phyloP scores from a whole-genome alignment of 2,329 filamentous ascomycete genomes.

The Curvularia spicifera region DNA sequence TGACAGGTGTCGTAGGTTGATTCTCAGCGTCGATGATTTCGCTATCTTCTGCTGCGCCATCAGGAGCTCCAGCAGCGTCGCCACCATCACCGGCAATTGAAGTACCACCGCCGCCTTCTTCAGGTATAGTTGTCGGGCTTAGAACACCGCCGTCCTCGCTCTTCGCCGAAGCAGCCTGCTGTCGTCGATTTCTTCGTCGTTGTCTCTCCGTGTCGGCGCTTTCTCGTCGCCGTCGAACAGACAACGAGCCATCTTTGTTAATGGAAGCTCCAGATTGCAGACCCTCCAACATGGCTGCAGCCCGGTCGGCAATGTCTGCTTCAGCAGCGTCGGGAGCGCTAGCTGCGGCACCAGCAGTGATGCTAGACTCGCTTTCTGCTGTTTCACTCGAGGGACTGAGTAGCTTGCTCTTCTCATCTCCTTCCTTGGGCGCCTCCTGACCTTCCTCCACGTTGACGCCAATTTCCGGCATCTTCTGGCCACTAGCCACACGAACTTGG shows the following conservation, averaged over 20 bases:
- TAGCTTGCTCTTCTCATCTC: conserved; percentile 52
- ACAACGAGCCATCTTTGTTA: conserved; percentile 56
- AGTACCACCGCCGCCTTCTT: conserved; percentile 30
- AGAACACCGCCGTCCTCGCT: conserved; percentile 44
- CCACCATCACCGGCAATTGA: conserved; percentile 16
- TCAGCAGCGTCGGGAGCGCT: conserved; percentile 46
- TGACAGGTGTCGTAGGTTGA: conserved; percentile 37
- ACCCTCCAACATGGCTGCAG: conserved; percentile 82
- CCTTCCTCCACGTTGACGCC: conserved; percentile 58
- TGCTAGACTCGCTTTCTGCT: conserved; percentile 34
- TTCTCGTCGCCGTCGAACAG: conserved; percentile 70
- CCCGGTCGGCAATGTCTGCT: conserved; percentile 80
- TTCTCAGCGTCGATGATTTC: conserved; percentile 9
- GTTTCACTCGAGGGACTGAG: conserved; percentile 58
- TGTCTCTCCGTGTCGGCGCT: conserved; percentile 80
- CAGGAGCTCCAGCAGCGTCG: conserved; percentile 4
- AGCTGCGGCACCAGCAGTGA: conserved; percentile 41
- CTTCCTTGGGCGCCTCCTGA: conserved; percentile 35
- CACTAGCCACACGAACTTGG: conserved; percentile 86
- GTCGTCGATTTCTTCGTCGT: conserved; percentile 66
- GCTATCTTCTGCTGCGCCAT: conserved; percentile 16
- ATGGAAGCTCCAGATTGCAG: conserved; percentile 67
- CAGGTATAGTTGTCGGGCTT: conserved; percentile 43
- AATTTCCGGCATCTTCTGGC: conserved; percentile 82
- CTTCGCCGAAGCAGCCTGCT: conserved; percentile 39